Evolutionary conservation across 1,139 yeast genomes (phyloP), one percentile per base, ranked within the genome.

Genomic region (Geotrichum fermentans): DNA sequence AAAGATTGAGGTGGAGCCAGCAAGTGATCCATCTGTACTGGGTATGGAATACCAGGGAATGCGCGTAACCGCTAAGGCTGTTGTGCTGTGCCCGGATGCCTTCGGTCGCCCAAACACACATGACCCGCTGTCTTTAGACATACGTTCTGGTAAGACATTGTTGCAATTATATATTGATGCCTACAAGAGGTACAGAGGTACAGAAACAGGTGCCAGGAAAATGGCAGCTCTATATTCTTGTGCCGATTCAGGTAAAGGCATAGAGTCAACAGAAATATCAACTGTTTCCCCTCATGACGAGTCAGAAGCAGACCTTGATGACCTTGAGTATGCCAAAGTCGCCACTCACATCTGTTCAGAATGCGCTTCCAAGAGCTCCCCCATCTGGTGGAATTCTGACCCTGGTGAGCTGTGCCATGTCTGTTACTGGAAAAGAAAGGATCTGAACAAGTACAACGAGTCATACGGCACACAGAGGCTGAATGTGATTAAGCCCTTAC

Each of bases 1-100:
- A 44, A 73, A 73, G 4, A 63, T 71, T 40, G 59, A 58, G 20
- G 42, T 66, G 2, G 47, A 58, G 48, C 51, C 53, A 26, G 47
- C 53, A 6, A 51, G 56, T 17, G 54, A 53, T 43, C 58, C 50
- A 6, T 45, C 46, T 14, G 56, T 65, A 28, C 55, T 61, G 16
- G 50, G 63, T 0, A 61, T 72, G 38, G 59, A 72, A 39, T 60
- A 71, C 1, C 56, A 65, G 2, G 79, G 74, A 10, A 72, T 70
- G 53, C 60, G 53, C 1, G 68, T 67, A 1, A 42, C 46, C 13
- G 56, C 68, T 55, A 48, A 51, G 4, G 62, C 74, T 1, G 61
- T 61, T 6, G 52, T 69, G 14, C 49, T 67, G 42, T 71, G 74
- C 28, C 17, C 16, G 13, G 22, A 28, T 13, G 45, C 53, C 44